Conservation (phyloP, 2,329 filamentous ascomycete species). For the Thelonectria blattea region DNA sequence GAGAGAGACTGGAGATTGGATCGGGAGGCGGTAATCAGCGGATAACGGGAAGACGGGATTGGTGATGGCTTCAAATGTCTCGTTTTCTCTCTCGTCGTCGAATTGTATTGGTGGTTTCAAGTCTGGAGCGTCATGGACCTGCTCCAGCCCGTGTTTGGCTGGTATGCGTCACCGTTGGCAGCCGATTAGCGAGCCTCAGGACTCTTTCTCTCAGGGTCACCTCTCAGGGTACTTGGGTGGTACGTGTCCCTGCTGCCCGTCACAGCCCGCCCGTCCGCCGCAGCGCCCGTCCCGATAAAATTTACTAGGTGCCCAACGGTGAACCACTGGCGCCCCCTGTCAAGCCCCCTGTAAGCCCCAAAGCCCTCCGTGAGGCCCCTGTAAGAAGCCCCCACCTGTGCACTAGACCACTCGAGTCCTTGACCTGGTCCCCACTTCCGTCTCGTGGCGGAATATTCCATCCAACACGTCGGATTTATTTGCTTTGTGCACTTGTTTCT, state of each 20-base stretch:
- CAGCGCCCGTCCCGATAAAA: background rate
- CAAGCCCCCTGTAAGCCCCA: background rate
- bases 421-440: conserved; percentile 5
- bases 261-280: background rate
- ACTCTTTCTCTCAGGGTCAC: background rate
- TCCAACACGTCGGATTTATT: background rate
- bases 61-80: background rate
- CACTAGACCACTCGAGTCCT: background rate
- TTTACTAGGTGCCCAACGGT: conserved; percentile 17
- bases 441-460: conserved; percentile 8
- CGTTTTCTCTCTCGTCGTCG: background rate
- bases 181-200: conserved; percentile 16
- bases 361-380: too few species aligned
- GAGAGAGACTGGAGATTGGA: background rate
- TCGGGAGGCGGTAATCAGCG: conserved; percentile 9
- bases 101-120: conserved; percentile 5
- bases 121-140: conserved; percentile 15
- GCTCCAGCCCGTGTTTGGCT: conserved; percentile 10
- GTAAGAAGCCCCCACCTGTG: too few species aligned
- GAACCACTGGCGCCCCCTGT: background rate
- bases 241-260: background rate
- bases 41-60: conserved; percentile 3
- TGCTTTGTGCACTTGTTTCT: background rate
- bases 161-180: conserved; percentile 21
- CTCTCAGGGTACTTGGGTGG: background rate